phyloP scores from a whole-genome alignment of 176 grass and related monocot species.

The Microstegium vimineum region DNA sequence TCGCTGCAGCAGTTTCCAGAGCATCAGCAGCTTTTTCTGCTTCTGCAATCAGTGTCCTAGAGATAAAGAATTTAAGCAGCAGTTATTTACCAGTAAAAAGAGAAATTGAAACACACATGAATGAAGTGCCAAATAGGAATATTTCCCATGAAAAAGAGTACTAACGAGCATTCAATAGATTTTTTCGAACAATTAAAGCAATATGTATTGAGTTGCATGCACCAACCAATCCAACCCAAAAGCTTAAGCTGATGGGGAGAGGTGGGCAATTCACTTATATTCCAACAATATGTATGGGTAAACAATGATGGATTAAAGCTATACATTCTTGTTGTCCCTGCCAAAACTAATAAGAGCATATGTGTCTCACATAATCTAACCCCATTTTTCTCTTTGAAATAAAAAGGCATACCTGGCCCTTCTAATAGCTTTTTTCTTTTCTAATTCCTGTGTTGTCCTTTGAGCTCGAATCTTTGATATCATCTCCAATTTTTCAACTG shows the following conservation, averaged over 20 bases:
- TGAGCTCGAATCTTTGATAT: constrained; percentile 81
- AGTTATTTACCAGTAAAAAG: background rate
- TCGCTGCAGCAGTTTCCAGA: constrained; percentile 60
- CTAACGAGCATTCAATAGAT: background rate
- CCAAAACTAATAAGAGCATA: no score
- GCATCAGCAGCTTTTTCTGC: constrained; percentile 69
- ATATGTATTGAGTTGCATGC: no score
- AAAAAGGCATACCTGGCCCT: constrained; percentile 74
- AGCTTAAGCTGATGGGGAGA: no score
- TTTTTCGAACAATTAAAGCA: background rate
- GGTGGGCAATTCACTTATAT: no score
- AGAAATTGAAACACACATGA: background rate
- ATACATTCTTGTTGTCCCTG: no score
- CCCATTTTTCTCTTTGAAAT: background rate
- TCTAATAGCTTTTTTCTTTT: constrained; percentile 66
- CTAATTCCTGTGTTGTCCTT: constrained; percentile 55
- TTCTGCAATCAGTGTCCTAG: constrained; percentile 80
- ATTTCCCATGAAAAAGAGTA: background rate
- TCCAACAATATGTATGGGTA: no score
- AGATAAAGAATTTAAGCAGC: constrained; percentile 28
- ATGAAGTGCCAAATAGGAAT: background rate
- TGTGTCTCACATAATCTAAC: background rate
- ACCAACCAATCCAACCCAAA: no score
- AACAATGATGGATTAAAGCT: no score
- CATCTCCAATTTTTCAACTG: constrained; percentile 75